Percentiles rank a stretch among this genome's conserved stretches.
phyloP scores from a whole-genome alignment of 1,284 basidiomycete genomes.

The Trichosporon inkin region DNA sequence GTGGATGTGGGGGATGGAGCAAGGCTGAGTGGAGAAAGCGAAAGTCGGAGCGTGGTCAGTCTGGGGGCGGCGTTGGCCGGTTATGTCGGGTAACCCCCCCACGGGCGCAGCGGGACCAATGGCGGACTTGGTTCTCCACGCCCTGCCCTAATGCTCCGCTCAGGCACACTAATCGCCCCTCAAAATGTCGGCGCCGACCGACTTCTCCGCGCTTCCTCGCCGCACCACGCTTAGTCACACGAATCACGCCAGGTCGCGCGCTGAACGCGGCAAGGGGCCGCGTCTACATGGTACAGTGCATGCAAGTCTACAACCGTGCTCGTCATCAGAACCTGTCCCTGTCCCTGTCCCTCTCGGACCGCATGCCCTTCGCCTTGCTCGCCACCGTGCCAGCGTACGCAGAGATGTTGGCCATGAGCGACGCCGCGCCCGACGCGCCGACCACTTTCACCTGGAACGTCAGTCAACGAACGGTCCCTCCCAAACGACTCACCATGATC shows the following conservation, averaged over 20 bases:
- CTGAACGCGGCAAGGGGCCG: not conserved
- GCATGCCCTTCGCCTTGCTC: not conserved
- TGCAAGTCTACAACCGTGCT: slow-evolving; percentile 7
- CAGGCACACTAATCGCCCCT: slow-evolving; percentile 5
- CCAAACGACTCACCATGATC: slow-evolving; percentile 56
- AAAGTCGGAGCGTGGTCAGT: not conserved
- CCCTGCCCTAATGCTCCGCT: not conserved
- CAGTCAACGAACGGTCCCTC: slow-evolving; percentile 9
- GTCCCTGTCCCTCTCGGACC: not conserved
- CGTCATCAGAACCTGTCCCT: not conserved
- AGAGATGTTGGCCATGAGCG: slow-evolving; percentile 37
- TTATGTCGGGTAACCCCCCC: slow-evolving; percentile 6
- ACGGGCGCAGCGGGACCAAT: not conserved
- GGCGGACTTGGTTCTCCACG: not conserved
- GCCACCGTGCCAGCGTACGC: slow-evolving; percentile 28
- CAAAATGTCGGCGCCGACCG: not conserved
- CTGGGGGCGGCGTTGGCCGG: slow-evolving; percentile 6
- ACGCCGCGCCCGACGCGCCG: slow-evolving; percentile 26
- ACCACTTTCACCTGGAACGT: slow-evolving; percentile 39
- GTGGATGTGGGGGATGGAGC: not conserved
- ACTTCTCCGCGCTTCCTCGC: not conserved
- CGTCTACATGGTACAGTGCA: slow-evolving; percentile 7
- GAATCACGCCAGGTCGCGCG: too few relatives aligned
- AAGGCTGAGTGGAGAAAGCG: not conserved
- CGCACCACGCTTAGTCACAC: too few relatives aligned